Evolutionary conservation across 495 filamentous ascomycete species (phyloP).

Genomic region (Sabuloglossum arenarium): DNA sequence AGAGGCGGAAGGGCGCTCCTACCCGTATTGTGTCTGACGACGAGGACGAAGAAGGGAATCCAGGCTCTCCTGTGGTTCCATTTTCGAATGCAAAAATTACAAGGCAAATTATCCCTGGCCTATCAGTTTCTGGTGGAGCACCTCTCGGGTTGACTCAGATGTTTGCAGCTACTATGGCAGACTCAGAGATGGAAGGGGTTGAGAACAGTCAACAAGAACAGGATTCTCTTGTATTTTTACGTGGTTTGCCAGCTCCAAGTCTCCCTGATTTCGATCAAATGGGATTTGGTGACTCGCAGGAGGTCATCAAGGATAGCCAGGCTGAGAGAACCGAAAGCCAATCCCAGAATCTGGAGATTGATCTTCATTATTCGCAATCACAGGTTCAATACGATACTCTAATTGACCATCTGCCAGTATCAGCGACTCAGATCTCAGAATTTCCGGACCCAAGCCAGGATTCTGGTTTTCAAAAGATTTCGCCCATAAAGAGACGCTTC

Average conservation of each 20-base stretch:
- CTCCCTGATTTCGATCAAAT: conserved; percentile 21
- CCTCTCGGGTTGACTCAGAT: conserved; percentile 64
- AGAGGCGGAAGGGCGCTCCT: conserved; percentile 19
- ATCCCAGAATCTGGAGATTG: not conserved
- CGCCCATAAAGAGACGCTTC: conserved; percentile 1
- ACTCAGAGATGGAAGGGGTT: conserved; percentile 22
- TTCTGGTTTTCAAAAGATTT: conserved; percentile 39
- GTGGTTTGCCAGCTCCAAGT: conserved; percentile 30
- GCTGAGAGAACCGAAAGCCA: conserved; percentile 8
- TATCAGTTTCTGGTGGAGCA: conserved; percentile 19
- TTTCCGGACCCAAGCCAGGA: conserved; percentile 74
- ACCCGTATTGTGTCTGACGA: conserved; percentile 28
- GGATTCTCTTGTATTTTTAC: conserved; percentile 28
- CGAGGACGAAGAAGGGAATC: conserved; percentile 25
- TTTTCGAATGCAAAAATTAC: not conserved
- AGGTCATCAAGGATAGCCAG: conserved; percentile 39
- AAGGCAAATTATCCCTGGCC: conserved; percentile 17
- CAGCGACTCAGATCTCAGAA: conserved; percentile 24
- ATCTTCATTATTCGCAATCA: conserved; percentile 14
- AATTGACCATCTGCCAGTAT: conserved; percentile 13
- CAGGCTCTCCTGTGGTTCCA: not conserved
- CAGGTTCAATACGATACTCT: conserved; percentile 23
- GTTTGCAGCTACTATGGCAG: conserved; percentile 78
- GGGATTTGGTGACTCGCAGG: conserved; percentile 26
- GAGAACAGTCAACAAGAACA: conserved; percentile 16